Base-by-base conservation (phyloP, 2,329 filamentous ascomycete species). In the Bisporella sp. region DNA sequence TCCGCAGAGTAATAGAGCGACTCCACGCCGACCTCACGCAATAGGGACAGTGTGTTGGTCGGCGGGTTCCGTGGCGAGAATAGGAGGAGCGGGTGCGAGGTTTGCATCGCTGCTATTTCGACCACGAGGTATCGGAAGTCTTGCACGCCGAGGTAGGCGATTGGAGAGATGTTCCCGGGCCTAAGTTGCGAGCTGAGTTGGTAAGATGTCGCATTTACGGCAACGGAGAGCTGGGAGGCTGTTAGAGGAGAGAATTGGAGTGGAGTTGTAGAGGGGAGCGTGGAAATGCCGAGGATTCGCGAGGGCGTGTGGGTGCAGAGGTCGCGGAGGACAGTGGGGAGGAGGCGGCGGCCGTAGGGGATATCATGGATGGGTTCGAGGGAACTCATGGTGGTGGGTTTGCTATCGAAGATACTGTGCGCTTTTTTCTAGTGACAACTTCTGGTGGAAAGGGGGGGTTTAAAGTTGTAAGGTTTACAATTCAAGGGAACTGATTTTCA, bases 91-190 rank as follows among this genome's bases (percentile, higher is more conserved):
- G 54, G 54, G 4, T 57, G 49, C 11, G 48, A 50, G 4, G 48
- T 46, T 41, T 60, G 59, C 0, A 57, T 58, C 9, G 51, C 41
- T 7, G 58, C 54, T 1, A 53, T 12, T 5, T 49, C 32, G 28
- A 59, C 50, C 13, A 50, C 41, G 32, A 42, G 44, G 37, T 62
- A 62, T 12, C 59, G 49, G 31, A 59, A 57, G 32, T 62, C 60
- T 12, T 61, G 55, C 6, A 52, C 8, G 6, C 59, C 59, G n/a
- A 60, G 47, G 45, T 53, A 62, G 9, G 47, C 51, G 41, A 62
- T 54, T 1, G 54, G 48, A 21, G 51, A 41, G 6, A 7, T 37
- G 5, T 45, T 29, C 6, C 35, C 37, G 13, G 12, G 9, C 5
- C 42, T 30, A 7, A 50, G 30, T 4, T 48, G 31, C 7, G 33